These are phyloP conservation scores for Phytopythium sindhum DNA, from an alignment of 352 stramenopile species.

Conservation along the genomic window DNA sequence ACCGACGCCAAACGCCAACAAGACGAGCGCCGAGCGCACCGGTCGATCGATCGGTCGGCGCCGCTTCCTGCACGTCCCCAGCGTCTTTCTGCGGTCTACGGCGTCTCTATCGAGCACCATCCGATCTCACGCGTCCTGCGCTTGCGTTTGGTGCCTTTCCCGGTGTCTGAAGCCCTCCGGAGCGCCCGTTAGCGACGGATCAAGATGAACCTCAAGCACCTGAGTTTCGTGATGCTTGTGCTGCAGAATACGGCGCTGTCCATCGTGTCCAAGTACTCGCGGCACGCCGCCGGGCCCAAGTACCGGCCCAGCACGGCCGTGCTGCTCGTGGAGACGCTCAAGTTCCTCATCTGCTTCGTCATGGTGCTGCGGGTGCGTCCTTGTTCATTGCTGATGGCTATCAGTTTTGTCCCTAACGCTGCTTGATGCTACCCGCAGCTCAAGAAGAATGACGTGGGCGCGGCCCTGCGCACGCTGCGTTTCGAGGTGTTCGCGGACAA, in stretches of 20 bases:
- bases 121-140: background rate
- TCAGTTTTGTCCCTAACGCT: background rate
- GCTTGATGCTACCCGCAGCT: background rate
- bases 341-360: conserved; percentile 78
- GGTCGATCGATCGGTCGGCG: background rate
- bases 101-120: background rate
- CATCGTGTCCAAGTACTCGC: conserved; percentile 88
- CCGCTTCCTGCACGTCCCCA: background rate
- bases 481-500: conserved; percentile 79
- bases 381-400: background rate
- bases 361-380: conserved; percentile 50
- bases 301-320: conserved; percentile 81
- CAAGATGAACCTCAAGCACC: conserved; percentile 64
- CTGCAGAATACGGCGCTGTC: conserved; percentile 84
- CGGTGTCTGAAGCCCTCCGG: background rate
- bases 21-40: background rate
- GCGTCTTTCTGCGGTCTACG: background rate
- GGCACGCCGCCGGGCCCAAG: conserved; percentile 61
- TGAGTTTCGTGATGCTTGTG: conserved; percentile 85
- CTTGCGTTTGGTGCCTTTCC: background rate
- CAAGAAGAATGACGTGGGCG: conserved; percentile 54
- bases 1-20: background rate
- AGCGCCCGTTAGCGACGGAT: conserved; percentile 1
- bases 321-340: conserved; percentile 78
- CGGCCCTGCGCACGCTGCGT: conserved; percentile 56